Evolutionary conservation across 768 basidiomycete species (phyloP), one percentile per base, ranked within the genome.

Genomic region (Trametes cingulata): DNA sequence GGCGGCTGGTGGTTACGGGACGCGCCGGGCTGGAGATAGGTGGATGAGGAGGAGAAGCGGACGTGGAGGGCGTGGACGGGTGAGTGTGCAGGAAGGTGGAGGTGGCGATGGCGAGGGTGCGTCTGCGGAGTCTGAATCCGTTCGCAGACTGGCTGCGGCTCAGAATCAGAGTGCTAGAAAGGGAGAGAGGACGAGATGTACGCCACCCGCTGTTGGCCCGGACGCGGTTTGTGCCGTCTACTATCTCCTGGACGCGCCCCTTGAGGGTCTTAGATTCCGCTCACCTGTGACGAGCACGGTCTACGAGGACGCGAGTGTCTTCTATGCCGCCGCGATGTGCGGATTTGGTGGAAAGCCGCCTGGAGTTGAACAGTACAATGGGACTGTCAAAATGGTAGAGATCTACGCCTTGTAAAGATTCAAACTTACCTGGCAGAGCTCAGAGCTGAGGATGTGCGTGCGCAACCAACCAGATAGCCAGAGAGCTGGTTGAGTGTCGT

Each of bases 81-180:
- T n/a, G n/a, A n/a, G n/a, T n/a, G n/a, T n/a, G n/a, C n/a, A n/a
- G n/a, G n/a, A n/a, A n/a, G n/a, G n/a, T 48, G 61, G 68, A 67
- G 46, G 81, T 78, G 1, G 85, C 87, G 0, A 82, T 83, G 2
- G 83, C 83, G 22, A 92, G 78, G 0, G 81, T 88, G 3, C 85
- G 81, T 14, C 90, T 77, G n/a, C 89, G 82, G 71, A 3, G 71
- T 72, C 20, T 83, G 78, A 10, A 90, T 73, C 19, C 82, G 78
- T 61, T 88, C 86, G 7, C 88, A 80, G 62, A 85, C 90, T 72
- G 46, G 17, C 2, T 7, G 5, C n/a, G n/a, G n/a, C n/a, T n/a
- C n/a, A 8, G 15, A 5, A 20, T 22, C n/a, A 22, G 14, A 13
- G 39, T 20, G 19, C 3, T 9, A 20, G 41, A 27, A 33, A 27